Evolutionary conservation across 495 filamentous ascomycete species (phyloP).

Genomic region (Rhizodiscina lignyota): DNA sequence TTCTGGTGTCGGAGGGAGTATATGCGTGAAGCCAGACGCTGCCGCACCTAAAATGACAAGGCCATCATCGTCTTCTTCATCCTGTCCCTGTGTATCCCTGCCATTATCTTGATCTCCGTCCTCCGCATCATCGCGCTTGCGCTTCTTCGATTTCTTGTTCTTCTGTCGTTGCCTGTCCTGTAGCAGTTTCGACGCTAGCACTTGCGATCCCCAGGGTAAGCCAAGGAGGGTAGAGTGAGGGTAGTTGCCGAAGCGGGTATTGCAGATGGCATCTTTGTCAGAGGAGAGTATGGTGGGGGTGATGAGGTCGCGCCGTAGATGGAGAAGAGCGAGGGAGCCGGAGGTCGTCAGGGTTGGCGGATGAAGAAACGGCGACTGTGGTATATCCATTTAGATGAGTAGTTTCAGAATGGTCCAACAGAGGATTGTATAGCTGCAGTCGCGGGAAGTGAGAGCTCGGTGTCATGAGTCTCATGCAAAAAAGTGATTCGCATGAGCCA

Average conservation of each 20-base stretch:
- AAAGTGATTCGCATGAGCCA: too few species aligned
- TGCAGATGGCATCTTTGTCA: conserved; percentile 38
- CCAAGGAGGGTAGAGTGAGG: conserved; percentile 74
- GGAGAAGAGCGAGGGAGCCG: conserved; percentile 54
- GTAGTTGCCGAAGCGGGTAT: conserved; percentile 90
- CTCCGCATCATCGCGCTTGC: conserved; percentile 31
- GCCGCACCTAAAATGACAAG: conserved; percentile 33
- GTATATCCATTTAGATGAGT: too few species aligned
- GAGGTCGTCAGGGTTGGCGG: conserved; percentile 37
- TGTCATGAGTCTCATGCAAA: too few species aligned
- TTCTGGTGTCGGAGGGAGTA: conserved; percentile 84
- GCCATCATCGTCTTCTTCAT: conserved; percentile 12
- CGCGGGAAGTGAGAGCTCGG: too few species aligned
- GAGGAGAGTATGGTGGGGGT: conserved; percentile 49
- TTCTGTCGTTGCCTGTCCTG: neutral
- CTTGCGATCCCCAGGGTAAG: conserved; percentile 79
- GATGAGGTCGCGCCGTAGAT: conserved; percentile 69
- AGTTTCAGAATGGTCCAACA: too few species aligned
- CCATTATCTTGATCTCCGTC: conserved; percentile 16
- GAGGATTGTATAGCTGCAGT: too few species aligned
- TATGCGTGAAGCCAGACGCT: conserved; percentile 70
- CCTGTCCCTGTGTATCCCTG: conserved; percentile 13
- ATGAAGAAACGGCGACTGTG: conserved; percentile 66
- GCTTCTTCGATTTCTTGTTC: conserved; percentile 26
- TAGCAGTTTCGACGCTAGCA: conserved; percentile 35